Conservation (phyloP, 768 basidiomycete species). For the Strobilomyces echinocephalus region DNA sequence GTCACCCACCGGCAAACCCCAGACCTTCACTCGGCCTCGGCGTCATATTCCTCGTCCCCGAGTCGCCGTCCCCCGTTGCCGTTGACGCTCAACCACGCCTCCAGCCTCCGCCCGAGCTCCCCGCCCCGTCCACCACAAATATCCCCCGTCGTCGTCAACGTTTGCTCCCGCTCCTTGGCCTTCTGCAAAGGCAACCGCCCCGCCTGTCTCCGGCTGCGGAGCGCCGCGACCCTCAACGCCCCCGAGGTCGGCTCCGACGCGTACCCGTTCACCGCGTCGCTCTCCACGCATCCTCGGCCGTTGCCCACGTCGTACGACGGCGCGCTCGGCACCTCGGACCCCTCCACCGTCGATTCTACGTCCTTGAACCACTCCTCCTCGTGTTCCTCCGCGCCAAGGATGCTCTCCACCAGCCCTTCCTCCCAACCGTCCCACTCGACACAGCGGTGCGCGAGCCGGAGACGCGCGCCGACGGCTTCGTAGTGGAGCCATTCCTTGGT, state of each 20-base stretch:
- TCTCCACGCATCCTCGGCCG: neutral
- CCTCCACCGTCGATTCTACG: conserved; percentile 22
- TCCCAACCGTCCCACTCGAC: conserved; percentile 92
- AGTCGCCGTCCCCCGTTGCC: conserved; percentile 17
- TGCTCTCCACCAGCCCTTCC: conserved; percentile 72
- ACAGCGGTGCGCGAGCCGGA: conserved; percentile 76
- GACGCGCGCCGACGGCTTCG: conserved; percentile 57
- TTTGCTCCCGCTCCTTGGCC: conserved; percentile 66
- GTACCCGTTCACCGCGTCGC: neutral
- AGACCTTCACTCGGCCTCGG: neutral
- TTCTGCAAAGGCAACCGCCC: conserved; percentile 50
- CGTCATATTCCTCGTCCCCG: conserved; percentile 13
- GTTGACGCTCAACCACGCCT: conserved; percentile 61
- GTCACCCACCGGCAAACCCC: neutral
- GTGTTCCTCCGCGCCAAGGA: conserved; percentile 65
- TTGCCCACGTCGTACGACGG: neutral
- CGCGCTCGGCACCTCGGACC: conserved; percentile 16
- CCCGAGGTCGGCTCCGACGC: conserved; percentile 15
- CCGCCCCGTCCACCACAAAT: conserved; percentile 77
- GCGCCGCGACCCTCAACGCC: conserved; percentile 23
- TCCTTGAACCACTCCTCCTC: conserved; percentile 70
- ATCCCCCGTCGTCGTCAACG: conserved; percentile 67
- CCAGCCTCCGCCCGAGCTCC: conserved; percentile 68
- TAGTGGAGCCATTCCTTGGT: conserved; percentile 72
- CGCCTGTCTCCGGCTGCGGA: conserved; percentile 34